Percentiles rank a stretch among this genome's conserved stretches.
These are phyloP conservation scores for Peronospora tabacina DNA, from an alignment of 352 stramenopile genomes.

Conservation along the genomic window DNA sequence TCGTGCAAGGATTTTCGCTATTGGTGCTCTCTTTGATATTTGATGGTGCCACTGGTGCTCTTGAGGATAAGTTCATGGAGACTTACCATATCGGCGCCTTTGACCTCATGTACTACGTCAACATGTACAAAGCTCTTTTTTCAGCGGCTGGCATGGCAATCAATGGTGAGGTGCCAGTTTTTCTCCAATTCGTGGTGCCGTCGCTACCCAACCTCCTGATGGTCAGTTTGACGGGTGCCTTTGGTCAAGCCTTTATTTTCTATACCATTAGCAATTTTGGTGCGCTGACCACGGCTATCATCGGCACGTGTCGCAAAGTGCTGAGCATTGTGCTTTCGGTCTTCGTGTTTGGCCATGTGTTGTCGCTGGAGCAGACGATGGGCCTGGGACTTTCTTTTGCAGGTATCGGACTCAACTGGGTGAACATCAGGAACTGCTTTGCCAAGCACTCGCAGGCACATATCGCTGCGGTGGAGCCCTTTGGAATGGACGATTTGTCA, in stretches of 20 bases:
- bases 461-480: slow-evolving; percentile 8
- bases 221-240: slow-evolving; percentile 65
- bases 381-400: slow-evolving; percentile 58
- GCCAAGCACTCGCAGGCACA: slow-evolving; percentile 23
- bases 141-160: slow-evolving; percentile 57
- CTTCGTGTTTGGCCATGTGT: slow-evolving; percentile 71
- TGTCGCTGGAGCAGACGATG: slow-evolving; percentile 56
- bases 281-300: slow-evolving; percentile 77
- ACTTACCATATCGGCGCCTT: slow-evolving; percentile 77
- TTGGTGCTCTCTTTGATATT: slow-evolving; percentile 70
- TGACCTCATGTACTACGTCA: slow-evolving; percentile 85
- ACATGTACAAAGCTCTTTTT: slow-evolving; percentile 79
- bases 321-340: slow-evolving; percentile 81
- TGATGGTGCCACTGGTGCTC: slow-evolving; percentile 65
- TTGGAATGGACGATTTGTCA: slow-evolving; percentile 32
- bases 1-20: slow-evolving; percentile 56
- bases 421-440: slow-evolving; percentile 48
- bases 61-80: slow-evolving; percentile 80
- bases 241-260: slow-evolving; percentile 83
- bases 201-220: slow-evolving; percentile 58
- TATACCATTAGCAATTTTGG: slow-evolving; percentile 85
- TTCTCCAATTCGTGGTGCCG: slow-evolving; percentile 52
- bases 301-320: slow-evolving; percentile 81
- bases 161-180: slow-evolving; percentile 56
- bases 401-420: slow-evolving; percentile 77